A percentile compares a stretch with the other conserved stretches of the same genome.
Conservation (phyloP, 495 filamentous ascomycete genomes). For the Penicillium longicatenatum region DNA sequence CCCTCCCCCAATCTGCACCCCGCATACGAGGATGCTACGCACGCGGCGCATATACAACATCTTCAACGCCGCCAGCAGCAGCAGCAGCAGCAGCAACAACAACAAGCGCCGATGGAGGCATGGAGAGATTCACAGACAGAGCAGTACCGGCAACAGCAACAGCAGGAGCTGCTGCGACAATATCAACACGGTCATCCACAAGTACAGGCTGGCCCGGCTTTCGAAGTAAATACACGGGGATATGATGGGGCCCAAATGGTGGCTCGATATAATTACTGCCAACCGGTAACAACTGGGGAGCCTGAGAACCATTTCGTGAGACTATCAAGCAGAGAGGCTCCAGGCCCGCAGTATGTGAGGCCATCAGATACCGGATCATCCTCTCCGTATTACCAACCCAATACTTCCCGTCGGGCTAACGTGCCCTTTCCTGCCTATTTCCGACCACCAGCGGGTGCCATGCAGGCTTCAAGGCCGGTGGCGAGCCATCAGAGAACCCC, state of each 20-base stretch:
- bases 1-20: neutral
- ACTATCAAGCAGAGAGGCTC: neutral
- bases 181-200: neutral
- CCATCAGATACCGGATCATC: conserved; percentile 1
- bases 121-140: neutral
- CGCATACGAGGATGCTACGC: neutral
- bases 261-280: neutral
- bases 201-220: neutral
- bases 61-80: neutral
- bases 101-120: neutral
- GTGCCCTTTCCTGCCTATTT: neutral
- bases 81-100: neutral
- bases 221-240: neutral
- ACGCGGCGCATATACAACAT: neutral
- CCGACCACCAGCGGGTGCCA: neutral
- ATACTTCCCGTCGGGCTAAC: neutral
- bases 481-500: neutral
- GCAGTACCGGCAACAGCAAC: neutral
- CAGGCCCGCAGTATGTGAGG: neutral
- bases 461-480: neutral
- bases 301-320: neutral
- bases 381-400: neutral
- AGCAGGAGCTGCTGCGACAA: neutral
- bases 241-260: neutral
- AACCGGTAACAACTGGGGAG: neutral